phyloP scores from a whole-genome alignment of 1,284 basidiomycete species.

The Heliocybe sulcata region DNA sequence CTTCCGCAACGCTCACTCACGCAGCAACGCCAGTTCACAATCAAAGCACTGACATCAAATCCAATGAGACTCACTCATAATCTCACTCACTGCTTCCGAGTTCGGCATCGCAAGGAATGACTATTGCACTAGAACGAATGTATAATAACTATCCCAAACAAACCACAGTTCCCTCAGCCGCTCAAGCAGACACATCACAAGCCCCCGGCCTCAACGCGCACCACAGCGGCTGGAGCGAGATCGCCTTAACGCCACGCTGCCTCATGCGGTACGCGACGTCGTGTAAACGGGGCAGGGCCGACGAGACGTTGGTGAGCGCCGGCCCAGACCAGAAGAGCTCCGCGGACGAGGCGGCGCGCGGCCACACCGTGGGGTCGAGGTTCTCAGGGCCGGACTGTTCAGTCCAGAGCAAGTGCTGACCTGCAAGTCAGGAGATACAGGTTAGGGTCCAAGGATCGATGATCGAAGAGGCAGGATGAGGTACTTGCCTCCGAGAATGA shows the following conservation, averaged over 20 bases:
- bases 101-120: too few species aligned
- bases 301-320: conserved; percentile 35
- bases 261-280: conserved; percentile 68
- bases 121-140: too few species aligned
- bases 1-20: too few species aligned
- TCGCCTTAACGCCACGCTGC: conserved; percentile 58
- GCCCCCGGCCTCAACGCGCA: conserved; percentile 68
- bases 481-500: conserved; percentile 60
- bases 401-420: conserved; percentile 71
- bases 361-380: conserved; percentile 72
- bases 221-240: conserved; percentile 75
- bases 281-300: conserved; percentile 72
- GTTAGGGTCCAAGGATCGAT: neutral
- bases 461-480: neutral
- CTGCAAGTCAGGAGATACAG: conserved; percentile 23
- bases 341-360: conserved; percentile 70
- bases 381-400: conserved; percentile 71
- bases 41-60: too few species aligned
- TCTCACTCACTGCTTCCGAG: too few species aligned
- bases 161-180: too few species aligned
- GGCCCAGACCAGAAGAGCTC: conserved; percentile 82
- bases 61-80: too few species aligned
- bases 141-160: too few species aligned
- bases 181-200: conserved; percentile 43
- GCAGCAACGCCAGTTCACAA: too few species aligned